Conservation (phyloP, 768 basidiomycete species). For the Fomitopsis serialis region DNA sequence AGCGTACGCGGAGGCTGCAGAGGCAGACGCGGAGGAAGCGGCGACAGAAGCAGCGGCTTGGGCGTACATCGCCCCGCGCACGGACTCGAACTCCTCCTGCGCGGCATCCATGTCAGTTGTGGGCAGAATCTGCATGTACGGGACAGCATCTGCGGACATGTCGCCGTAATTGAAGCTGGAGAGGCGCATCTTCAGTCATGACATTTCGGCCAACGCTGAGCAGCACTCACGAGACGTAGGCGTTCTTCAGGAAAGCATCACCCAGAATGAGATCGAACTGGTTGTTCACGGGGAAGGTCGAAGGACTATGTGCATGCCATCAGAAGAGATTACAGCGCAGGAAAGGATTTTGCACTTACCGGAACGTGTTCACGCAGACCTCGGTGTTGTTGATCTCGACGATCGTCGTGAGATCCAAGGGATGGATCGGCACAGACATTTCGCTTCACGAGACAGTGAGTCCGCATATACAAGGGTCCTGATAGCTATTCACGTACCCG, state of each 20-base stretch:
- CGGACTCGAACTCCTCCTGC: conserved; percentile 20
- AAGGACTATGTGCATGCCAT: conserved; percentile 5
- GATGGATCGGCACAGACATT: conserved; percentile 26
- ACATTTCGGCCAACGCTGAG: not conserved
- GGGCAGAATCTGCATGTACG: conserved; percentile 28
- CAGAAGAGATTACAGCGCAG: not conserved
- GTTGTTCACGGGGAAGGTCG: conserved; percentile 11
- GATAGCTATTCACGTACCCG: conserved; percentile 11
- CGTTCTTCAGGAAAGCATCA: conserved; percentile 30
- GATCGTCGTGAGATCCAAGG: conserved; percentile 24
- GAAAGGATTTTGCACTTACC: conserved; percentile 5
- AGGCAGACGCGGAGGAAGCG: not conserved
- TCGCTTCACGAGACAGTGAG: conserved; percentile 29
- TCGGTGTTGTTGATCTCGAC: conserved; percentile 11
- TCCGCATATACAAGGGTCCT: not conserved
- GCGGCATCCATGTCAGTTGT: conserved; percentile 18
- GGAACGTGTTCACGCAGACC: conserved; percentile 26
- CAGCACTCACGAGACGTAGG: conserved; percentile 26
- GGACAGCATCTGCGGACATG: conserved; percentile 13
- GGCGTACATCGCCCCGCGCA: not conserved
- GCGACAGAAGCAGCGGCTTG: not conserved
- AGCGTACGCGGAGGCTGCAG: not conserved
- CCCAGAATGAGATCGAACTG: conserved; percentile 26
- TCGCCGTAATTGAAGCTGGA: conserved; percentile 21
- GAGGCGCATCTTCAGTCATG: not conserved